These are phyloP conservation scores for Diplosphaera chodatii DNA, from an alignment of 139 green algal species.

Conservation along the genomic window DNA sequence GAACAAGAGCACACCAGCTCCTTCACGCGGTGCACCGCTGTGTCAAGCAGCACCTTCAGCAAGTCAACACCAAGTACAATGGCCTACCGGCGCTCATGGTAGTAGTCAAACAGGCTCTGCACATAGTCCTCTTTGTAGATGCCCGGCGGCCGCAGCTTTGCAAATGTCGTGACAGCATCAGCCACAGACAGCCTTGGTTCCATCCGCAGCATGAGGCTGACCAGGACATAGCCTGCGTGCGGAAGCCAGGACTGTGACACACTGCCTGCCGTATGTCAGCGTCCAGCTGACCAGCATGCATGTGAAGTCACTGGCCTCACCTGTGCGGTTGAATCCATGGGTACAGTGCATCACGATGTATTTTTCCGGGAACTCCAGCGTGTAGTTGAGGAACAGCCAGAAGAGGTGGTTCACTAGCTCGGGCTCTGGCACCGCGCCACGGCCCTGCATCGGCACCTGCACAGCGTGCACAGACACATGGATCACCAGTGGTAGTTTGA, in stretches of 20 bases:
- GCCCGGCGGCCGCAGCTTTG: slow-evolving; percentile 64
- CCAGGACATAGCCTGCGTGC: slow-evolving; percentile 68
- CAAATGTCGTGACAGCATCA: slow-evolving; percentile 62
- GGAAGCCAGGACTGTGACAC: no score
- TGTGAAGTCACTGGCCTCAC: no score
- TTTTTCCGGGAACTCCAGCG: slow-evolving; percentile 2
- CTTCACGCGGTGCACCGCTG: no score
- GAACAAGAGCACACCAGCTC: no score
- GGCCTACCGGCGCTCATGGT: slow-evolving; percentile 65
- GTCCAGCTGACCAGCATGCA: no score
- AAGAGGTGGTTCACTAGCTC: slow-evolving; percentile 75
- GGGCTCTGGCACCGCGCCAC: slow-evolving; percentile 62
- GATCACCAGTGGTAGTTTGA: no score
- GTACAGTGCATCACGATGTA: slow-evolving; percentile 91
- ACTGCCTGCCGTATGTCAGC: no score
- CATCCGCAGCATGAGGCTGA: slow-evolving; percentile 44
- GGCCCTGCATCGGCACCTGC: slow-evolving; percentile 64
- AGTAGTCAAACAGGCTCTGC: slow-evolving; percentile 74
- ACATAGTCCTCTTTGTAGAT: slow-evolving; percentile 99
- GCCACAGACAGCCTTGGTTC: slow-evolving; percentile 25
- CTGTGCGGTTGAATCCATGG: slow-evolving; percentile 95
- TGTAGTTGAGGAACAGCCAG: slow-evolving; percentile 46
- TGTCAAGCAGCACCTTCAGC: no score
- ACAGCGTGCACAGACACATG: no score
- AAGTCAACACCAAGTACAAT: no score